These are phyloP conservation scores for Paradendryphiella salina DNA, from an alignment of 2,329 filamentous ascomycete species.

Conservation along the genomic window DNA sequence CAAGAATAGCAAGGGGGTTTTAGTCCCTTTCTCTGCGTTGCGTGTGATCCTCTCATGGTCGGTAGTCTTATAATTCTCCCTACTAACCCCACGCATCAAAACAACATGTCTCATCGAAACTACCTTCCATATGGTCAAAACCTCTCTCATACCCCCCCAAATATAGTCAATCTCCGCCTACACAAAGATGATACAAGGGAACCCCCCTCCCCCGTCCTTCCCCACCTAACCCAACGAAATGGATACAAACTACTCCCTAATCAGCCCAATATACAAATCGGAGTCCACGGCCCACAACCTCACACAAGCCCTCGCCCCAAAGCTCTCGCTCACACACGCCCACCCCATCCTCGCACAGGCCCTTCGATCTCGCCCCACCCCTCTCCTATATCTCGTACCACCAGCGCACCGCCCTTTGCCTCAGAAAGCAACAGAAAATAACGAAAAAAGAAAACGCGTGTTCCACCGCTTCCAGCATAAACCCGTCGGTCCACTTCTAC, in stretches of 20 bases:
- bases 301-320: conserved; percentile 18
- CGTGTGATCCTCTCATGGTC: too few species aligned
- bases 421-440: too few species aligned
- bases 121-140: not conserved
- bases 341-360: not conserved
- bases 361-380: not conserved
- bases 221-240: conserved; percentile 9
- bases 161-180: not conserved
- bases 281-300: conserved; percentile 23
- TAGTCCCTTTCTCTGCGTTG: too few species aligned
- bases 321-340: not conserved
- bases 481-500: too few species aligned
- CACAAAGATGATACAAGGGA: not conserved
- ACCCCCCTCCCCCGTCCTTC: conserved; percentile 16
- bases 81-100: too few species aligned
- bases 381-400: not conserved
- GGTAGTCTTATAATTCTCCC: too few species aligned
- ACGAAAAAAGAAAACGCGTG: not conserved
- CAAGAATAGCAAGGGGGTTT: too few species aligned
- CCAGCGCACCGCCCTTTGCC: not conserved
- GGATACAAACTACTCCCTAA: conserved; percentile 3
- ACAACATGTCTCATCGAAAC: too few species aligned
- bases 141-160: not conserved
- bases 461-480: not conserved
- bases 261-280: conserved; percentile 33